These are phyloP conservation scores for Cladosporium oxysporum DNA, from an alignment of 2,329 filamentous ascomycete species.

Conservation along the genomic window DNA sequence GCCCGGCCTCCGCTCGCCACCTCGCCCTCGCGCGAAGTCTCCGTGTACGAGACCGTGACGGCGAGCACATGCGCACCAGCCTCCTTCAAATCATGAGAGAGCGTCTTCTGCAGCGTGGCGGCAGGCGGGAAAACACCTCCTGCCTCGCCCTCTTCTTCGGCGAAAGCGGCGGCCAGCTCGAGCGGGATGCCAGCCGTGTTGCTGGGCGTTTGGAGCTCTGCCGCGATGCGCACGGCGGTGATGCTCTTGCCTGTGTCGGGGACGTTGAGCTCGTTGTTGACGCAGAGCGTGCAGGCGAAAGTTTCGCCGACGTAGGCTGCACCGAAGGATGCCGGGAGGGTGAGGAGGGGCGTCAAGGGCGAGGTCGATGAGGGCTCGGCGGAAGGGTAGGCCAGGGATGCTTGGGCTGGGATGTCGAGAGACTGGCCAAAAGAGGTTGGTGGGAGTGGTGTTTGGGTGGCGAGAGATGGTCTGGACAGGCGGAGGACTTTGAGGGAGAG, in stretches of 20 bases:
- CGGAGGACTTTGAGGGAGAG: conserved; percentile 82
- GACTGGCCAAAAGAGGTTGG: conserved; percentile 50
- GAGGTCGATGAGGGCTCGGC: conserved; percentile 50
- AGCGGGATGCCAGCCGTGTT: conserved; percentile 64
- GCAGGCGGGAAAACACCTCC: conserved; percentile 39
- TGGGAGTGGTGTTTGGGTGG: conserved; percentile 67
- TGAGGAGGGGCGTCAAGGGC: conserved; percentile 65
- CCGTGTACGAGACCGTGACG: conserved; percentile 92
- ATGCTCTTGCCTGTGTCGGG: conserved; percentile 52
- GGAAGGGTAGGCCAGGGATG: conserved; percentile 73
- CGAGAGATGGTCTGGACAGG: conserved; percentile 78
- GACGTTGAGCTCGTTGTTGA: conserved; percentile 74
- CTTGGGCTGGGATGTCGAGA: conserved; percentile 57
- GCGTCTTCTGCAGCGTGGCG: conserved; percentile 74
- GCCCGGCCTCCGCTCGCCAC: conserved; percentile 62
- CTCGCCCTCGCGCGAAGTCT: conserved; percentile 56
- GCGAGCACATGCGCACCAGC: conserved; percentile 92
- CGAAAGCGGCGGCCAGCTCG: conserved; percentile 49
- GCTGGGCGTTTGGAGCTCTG: conserved; percentile 92
- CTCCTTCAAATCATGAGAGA: conserved; percentile 86
- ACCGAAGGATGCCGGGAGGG: conserved; percentile 86
- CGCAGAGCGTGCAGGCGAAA: conserved; percentile 91
- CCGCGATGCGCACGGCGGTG: conserved; percentile 77
- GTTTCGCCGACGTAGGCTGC: conserved; percentile 94
- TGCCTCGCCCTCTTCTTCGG: not conserved